A percentile compares a stretch with the other conserved stretches of the same genome.
These are phyloP conservation scores for Phialophora expanda DNA, from an alignment of 2,329 filamentous ascomycete genomes.

Conservation along the genomic window DNA sequence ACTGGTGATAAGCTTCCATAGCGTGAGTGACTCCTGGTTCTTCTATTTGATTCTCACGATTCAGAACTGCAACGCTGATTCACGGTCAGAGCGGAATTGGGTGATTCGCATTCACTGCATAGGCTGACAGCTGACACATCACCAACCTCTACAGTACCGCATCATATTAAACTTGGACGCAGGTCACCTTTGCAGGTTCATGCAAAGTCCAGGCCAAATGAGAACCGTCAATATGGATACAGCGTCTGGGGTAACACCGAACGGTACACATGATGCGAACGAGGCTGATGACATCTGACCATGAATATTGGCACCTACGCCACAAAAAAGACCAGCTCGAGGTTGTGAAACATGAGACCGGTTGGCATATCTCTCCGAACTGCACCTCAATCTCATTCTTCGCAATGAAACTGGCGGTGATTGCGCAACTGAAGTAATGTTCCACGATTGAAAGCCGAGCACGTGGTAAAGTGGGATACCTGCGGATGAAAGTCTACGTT, in stretches of 20 bases:
- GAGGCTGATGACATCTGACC: neutral
- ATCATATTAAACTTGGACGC: neutral
- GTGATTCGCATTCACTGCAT: neutral
- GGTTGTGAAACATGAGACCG: slow-evolving; percentile 8
- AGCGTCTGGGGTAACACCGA: neutral
- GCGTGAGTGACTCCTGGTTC: neutral
- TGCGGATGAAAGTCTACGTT: neutral
- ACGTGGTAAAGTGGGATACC: slow-evolving; percentile 6
- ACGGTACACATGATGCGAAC: neutral
- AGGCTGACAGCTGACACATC: neutral
- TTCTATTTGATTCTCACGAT: neutral
- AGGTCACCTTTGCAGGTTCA: neutral
- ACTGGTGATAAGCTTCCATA: neutral
- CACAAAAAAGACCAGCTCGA: neutral
- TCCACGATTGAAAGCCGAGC: neutral
- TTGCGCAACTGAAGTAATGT: neutral
- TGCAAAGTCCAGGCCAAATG: neutral
- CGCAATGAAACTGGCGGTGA: slow-evolving; percentile 2
- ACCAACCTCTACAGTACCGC: neutral
- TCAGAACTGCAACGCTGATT: neutral
- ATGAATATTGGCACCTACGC: neutral
- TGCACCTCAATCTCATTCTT: neutral
- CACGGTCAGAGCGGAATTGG: neutral
- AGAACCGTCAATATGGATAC: neutral
- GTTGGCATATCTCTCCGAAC: slow-evolving; percentile 19